Evolutionary conservation across 495 filamentous ascomycete genomes (phyloP), one percentile per base, ranked within the genome.

Genomic region (Pseudevernia furfuracea): DNA sequence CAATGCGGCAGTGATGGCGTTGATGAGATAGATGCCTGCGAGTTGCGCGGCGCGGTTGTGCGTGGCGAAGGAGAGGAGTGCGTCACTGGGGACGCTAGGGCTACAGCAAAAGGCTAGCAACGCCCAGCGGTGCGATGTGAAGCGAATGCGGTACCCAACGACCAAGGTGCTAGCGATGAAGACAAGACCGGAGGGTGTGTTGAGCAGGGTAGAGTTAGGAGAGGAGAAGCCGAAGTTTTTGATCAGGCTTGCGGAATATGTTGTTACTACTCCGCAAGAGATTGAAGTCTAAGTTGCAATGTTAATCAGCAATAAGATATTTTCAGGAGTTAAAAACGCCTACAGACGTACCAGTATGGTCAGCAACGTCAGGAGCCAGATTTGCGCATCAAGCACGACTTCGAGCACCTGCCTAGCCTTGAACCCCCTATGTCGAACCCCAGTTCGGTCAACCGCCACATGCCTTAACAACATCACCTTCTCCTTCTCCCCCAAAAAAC

Each of bases 21-120:
- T 87, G 67, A 85, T 77, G 17, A 89, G 78, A 69, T 87, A 89
- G 57, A 87, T 82, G 15, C 85, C 86, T 7, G 81, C 81, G 17
- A 89, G 75, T 32, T 82, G 76, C 30, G 81, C 85, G 0, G 74
- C 74, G 28, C 71, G 76, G 46, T 62, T 56, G 67, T 76, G 79
- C 9, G 78, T 74, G 1, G 82, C 72, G 71, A 87, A 87, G 3
- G 84, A 85, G 76, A 88, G 80, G 19, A 88, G 70, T 2, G 71
- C 84, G 11, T 79, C 82, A 8, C 86, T 85, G 60, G 85, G 74
- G 56, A 86, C 78, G 3, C 76, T 77, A 23, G 77, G 78, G n/a
- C 80, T 69, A 15, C 74, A 75, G 65, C 75, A 77, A 4, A 72
- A 68, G 25, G 76, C 69, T 37, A 79, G 73, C 76, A 78, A 82